phyloP scores from a whole-genome alignment of 2,329 filamentous ascomycete species.

The Lasiodiplodia gonubiensis region DNA sequence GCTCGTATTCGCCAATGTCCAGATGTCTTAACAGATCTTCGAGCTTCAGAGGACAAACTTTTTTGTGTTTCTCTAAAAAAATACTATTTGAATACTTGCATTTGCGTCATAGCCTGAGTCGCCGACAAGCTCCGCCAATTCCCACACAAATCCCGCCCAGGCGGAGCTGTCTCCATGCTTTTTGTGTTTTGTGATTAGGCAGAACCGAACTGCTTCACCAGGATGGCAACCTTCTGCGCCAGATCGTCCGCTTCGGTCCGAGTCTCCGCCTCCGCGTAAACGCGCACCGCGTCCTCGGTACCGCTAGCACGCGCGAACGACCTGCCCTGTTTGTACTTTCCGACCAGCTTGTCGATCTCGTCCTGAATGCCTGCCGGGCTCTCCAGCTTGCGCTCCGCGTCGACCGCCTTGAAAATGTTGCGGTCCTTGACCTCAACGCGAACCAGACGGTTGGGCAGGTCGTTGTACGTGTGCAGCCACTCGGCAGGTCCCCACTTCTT shows the following conservation, averaged over 20 bases:
- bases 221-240: slow-evolving; percentile 78
- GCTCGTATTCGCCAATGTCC: neutral
- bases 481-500: slow-evolving; percentile 89
- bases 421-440: slow-evolving; percentile 89
- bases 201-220: slow-evolving; percentile 60
- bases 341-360: slow-evolving; percentile 84
- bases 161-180: neutral
- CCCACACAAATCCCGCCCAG: neutral
- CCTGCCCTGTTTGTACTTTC: slow-evolving; percentile 87
- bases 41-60: slow-evolving; percentile 4
- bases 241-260: slow-evolving; percentile 90
- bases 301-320: slow-evolving; percentile 92
- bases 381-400: slow-evolving; percentile 87
- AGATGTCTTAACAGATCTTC: neutral
- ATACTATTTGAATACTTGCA: neutral
- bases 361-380: slow-evolving; percentile 79
- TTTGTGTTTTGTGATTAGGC: neutral
- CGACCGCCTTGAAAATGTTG: slow-evolving; percentile 86
- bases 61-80: slow-evolving; percentile 1
- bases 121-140: neutral
- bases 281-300: slow-evolving; percentile 93
- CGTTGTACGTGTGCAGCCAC: slow-evolving; percentile 91
- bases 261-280: slow-evolving; percentile 93
- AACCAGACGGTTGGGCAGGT: slow-evolving; percentile 93
- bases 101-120: neutral